A percentile compares a stretch with the other conserved stretches of the same genome.
phyloP scores from a whole-genome alignment of 2,329 filamentous ascomycete genomes.

The Penicillium olsonii region DNA sequence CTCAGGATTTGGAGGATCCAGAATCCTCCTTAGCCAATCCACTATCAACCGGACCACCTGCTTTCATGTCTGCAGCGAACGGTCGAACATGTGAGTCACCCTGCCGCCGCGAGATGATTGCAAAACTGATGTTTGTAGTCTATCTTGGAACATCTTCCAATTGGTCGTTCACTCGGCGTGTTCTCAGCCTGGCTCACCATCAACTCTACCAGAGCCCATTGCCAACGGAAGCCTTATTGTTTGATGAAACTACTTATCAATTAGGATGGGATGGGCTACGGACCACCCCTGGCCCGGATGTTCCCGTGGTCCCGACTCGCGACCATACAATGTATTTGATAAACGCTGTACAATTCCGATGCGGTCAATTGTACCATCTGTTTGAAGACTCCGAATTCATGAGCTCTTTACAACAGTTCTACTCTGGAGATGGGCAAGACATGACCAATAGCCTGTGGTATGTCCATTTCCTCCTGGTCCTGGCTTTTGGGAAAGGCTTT shows the following conservation, averaged over 20 bases:
- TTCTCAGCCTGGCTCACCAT: constrained; percentile 24
- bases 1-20: constrained; percentile 27
- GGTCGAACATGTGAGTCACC: constrained; percentile 46
- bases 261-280: constrained; percentile 52
- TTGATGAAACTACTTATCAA: constrained; percentile 56
- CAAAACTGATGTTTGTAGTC: constrained; percentile 25
- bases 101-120: background rate
- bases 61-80: constrained; percentile 45
- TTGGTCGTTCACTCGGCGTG: constrained; percentile 25
- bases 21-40: constrained; percentile 46
- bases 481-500: constrained; percentile 59
- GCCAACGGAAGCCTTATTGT: constrained; percentile 49
- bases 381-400: constrained; percentile 56
- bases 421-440: constrained; percentile 34
- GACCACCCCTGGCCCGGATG: constrained; percentile 31
- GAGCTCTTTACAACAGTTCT: constrained; percentile 43
- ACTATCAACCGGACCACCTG: constrained; percentile 42
- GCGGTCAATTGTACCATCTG: constrained; percentile 55
- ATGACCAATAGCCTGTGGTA: constrained; percentile 47
- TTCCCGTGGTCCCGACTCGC: constrained; percentile 46
- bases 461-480: constrained; percentile 54
- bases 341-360: constrained; percentile 59
- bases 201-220: constrained; percentile 32
- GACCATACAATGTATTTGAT: constrained; percentile 56
- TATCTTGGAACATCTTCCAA: constrained; percentile 27